Percentiles rank a stretch among this genome's conserved stretches.
phyloP scores from a whole-genome alignment of 75 land plant species.

The Selaginella moellendorffii region DNA sequence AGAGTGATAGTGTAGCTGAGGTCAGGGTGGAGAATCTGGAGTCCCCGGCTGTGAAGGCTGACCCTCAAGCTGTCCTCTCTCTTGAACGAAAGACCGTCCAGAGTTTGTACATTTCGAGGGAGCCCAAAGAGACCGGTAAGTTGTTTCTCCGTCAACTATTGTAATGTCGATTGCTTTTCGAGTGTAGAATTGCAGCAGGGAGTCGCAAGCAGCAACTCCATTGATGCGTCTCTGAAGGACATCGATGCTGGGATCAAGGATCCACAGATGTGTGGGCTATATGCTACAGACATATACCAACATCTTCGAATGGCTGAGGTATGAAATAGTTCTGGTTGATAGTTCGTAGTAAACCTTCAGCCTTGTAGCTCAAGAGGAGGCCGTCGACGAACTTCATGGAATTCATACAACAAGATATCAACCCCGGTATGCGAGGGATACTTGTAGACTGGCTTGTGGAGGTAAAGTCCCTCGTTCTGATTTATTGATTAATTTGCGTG shows the following conservation, averaged over 20 bases:
- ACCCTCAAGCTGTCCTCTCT: conserved; percentile 22
- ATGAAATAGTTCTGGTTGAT: no score
- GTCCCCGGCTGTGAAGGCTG: neutral
- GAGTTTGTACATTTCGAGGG: conserved; percentile 48
- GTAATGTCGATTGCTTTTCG: neutral
- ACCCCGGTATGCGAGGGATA: conserved; percentile 54
- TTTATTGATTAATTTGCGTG: neutral
- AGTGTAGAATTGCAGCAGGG: neutral
- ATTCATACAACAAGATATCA: conserved; percentile 42
- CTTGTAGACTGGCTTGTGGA: conserved; percentile 85
- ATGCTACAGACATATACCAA: conserved; percentile 32
- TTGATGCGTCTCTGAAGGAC: neutral
- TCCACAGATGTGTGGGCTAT: conserved; percentile 25
- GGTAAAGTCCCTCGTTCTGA: conserved; percentile 17
- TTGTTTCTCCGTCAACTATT: neutral
- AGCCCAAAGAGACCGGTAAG: neutral
- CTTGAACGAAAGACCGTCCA: conserved; percentile 41
- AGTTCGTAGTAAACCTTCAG: neutral
- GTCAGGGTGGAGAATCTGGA: neutral
- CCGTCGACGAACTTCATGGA: conserved; percentile 52
- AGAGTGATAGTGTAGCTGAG: neutral
- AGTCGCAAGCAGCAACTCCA: neutral
- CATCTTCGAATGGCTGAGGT: conserved; percentile 45
- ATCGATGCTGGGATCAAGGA: conserved; percentile 12
- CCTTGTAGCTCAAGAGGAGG: conserved; percentile 20